These are phyloP conservation scores for Zychaea mexicana DNA, from an alignment of 371 early-diverging fungal species.

Conservation along the genomic window DNA sequence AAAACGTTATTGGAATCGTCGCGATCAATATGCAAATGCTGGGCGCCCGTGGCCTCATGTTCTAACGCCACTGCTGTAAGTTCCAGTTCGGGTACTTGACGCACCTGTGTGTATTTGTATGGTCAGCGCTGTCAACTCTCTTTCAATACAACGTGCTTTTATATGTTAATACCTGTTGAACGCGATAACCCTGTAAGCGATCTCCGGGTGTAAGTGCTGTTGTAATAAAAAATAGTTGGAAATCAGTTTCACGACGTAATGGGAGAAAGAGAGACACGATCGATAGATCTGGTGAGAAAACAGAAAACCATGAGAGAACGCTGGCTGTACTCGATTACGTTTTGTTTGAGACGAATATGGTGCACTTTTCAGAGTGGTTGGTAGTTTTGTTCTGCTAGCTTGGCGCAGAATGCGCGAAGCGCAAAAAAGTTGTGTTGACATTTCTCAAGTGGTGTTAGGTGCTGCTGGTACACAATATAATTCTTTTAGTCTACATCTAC, in stretches of 20 bases:
- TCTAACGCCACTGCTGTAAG: constrained; percentile 66
- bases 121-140: neutral
- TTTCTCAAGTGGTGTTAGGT: neutral
- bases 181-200: constrained; percentile 28
- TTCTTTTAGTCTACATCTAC: no score
- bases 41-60: constrained; percentile 84
- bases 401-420: constrained; percentile 4
- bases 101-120: constrained; percentile 24
- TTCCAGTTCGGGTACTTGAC: constrained; percentile 67
- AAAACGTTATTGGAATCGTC: constrained; percentile 93
- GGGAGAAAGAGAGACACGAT: neutral
- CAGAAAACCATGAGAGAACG: no score
- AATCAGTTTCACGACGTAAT: neutral
- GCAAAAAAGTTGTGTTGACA: constrained; percentile 12
- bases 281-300: neutral
- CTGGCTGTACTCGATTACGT: neutral
- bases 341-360: neutral
- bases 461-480: no score
- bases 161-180: constrained; percentile 15
- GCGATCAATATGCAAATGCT: constrained; percentile 85
- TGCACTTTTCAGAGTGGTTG: neutral
- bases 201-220: constrained; percentile 20
- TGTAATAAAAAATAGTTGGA: neutral
- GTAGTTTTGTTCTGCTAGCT: neutral
- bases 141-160: neutral